Conservation (phyloP, 164 flowering plant genomes). For the Aristolochia contorta region DNA sequence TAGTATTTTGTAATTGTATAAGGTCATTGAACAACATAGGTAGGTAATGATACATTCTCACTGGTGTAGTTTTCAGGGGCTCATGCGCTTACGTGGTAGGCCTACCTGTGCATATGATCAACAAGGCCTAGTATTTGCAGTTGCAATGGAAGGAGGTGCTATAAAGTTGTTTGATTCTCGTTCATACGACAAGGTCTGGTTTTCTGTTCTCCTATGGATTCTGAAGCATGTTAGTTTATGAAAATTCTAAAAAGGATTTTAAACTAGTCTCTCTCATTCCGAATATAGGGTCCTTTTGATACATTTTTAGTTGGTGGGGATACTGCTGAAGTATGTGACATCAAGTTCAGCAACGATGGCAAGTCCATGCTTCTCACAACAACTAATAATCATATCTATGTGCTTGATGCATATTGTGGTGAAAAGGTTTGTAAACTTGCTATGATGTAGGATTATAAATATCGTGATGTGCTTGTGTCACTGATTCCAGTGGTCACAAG, state of each 20-base stretch:
- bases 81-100: slow-evolving; percentile 81
- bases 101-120: slow-evolving; percentile 97
- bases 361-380: slow-evolving; percentile 95
- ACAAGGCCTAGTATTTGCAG: slow-evolving; percentile 98
- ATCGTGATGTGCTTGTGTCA: no score
- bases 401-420: slow-evolving; percentile 95
- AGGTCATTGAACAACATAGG: not conserved
- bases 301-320: slow-evolving; percentile 97
- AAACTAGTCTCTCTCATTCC: slow-evolving; percentile 2
- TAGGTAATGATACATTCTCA: slow-evolving; percentile 24
- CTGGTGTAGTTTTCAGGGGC: slow-evolving; percentile 78
- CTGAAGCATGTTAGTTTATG: not conserved
- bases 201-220: not conserved
- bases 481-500: no score
- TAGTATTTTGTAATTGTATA: not conserved
- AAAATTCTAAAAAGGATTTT: not conserved
- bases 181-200: slow-evolving; percentile 83
- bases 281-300: slow-evolving; percentile 86
- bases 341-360: slow-evolving; percentile 97
- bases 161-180: slow-evolving; percentile 96
- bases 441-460: no score
- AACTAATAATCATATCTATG: slow-evolving; percentile 69
- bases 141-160: slow-evolving; percentile 99
- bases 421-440: slow-evolving; percentile 54
- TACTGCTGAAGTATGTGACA: slow-evolving; percentile 92